Evolutionary conservation across 2,329 filamentous ascomycete species (phyloP).

Genomic region (Trichoderma atroviride): DNA sequence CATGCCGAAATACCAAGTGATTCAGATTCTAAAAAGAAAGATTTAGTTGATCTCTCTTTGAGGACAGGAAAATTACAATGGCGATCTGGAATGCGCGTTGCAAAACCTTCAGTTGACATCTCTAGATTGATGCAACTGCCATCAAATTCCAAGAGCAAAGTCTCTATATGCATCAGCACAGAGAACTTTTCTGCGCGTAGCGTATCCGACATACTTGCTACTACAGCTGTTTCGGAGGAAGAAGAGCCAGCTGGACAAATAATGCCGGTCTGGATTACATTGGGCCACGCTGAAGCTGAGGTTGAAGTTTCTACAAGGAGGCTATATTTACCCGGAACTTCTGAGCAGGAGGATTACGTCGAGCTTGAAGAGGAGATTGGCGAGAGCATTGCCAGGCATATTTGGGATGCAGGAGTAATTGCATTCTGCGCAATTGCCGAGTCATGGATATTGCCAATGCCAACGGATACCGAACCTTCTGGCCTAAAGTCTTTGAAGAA

Average conservation of each 20-base stretch:
- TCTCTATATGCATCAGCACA: slow-evolving; percentile 38
- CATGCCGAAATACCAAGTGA: slow-evolving; percentile 35
- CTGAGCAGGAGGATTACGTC: slow-evolving; percentile 36
- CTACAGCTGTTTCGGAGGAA: not conserved
- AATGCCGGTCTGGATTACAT: slow-evolving; percentile 47
- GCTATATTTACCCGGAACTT: slow-evolving; percentile 34
- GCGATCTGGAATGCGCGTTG: slow-evolving; percentile 45
- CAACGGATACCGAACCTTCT: slow-evolving; percentile 33
- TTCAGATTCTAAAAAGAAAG: slow-evolving; percentile 22
- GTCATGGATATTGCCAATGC: slow-evolving; percentile 35
- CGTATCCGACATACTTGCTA: slow-evolving; percentile 33
- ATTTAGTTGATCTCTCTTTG: slow-evolving; percentile 9
- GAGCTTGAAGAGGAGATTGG: slow-evolving; percentile 60
- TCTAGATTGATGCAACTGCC: slow-evolving; percentile 35
- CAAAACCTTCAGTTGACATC: slow-evolving; percentile 41
- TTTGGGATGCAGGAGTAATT: slow-evolving; percentile 61
- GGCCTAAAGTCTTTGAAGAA: slow-evolving; percentile 39
- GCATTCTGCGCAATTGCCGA: slow-evolving; percentile 42
- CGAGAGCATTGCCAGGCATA: slow-evolving; percentile 61
- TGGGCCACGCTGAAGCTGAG: slow-evolving; percentile 35
- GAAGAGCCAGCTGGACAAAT: slow-evolving; percentile 42
- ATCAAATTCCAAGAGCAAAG: slow-evolving; percentile 32
- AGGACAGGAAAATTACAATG: slow-evolving; percentile 36
- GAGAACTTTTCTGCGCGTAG: slow-evolving; percentile 35
- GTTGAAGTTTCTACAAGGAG: slow-evolving; percentile 37